Percentiles rank a stretch among this genome's conserved stretches.
Evolutionary conservation across 2,329 filamentous ascomycete species (phyloP).

Genomic region (Xylariaceae sp.): DNA sequence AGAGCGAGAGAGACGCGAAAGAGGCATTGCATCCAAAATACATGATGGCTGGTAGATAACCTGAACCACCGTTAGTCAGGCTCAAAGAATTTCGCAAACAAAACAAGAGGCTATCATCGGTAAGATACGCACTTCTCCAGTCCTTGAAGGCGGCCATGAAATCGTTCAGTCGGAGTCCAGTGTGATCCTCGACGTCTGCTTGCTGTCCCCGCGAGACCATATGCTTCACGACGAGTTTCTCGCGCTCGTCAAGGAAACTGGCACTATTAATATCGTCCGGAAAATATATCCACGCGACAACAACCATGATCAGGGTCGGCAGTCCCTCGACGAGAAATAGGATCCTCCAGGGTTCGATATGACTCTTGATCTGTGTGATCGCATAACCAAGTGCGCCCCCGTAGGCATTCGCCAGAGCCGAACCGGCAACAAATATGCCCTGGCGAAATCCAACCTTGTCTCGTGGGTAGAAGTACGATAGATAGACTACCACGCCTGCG

Average conservation of each 20-base stretch:
- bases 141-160: slow-evolving; percentile 16
- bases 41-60: slow-evolving; percentile 32
- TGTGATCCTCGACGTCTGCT: slow-evolving; percentile 15
- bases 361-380: slow-evolving; percentile 26
- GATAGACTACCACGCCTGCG: slow-evolving; percentile 34
- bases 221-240: slow-evolving; percentile 24
- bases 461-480: slow-evolving; percentile 57
- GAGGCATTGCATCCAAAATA: slow-evolving; percentile 28
- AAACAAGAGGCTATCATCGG: neutral
- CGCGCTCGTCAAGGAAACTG: slow-evolving; percentile 28
- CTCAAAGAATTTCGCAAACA: too few relatives aligned
- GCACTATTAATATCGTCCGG: slow-evolving; percentile 31
- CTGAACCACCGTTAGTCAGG: slow-evolving; percentile 2
- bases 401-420: slow-evolving; percentile 34
- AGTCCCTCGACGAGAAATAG: slow-evolving; percentile 44
- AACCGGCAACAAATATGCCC: slow-evolving; percentile 47
- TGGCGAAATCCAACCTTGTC: slow-evolving; percentile 52
- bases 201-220: slow-evolving; percentile 17
- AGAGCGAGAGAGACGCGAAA: slow-evolving; percentile 27
- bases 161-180: slow-evolving; percentile 12
- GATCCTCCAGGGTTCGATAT: slow-evolving; percentile 32
- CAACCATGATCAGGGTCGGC: slow-evolving; percentile 36
- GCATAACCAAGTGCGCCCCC: slow-evolving; percentile 35
- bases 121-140: slow-evolving; percentile 18
- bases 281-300: slow-evolving; percentile 36